Evolutionary conservation across 2,329 filamentous ascomycete species (phyloP).

Genomic region (Colletotrichum sp.): DNA sequence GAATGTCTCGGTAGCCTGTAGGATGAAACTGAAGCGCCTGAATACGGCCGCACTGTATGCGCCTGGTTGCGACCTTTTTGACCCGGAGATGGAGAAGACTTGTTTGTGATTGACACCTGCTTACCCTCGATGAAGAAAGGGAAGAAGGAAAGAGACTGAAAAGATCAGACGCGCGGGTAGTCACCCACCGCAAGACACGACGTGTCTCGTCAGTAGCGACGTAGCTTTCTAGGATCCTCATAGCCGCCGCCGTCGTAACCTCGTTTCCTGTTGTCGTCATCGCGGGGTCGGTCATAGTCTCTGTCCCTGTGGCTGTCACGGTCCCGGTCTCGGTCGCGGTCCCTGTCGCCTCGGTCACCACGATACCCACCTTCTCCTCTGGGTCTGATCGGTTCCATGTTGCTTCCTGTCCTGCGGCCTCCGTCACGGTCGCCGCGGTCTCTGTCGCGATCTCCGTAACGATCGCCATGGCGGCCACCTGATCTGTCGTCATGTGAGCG

Average conservation of each 20-base stretch:
- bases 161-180: constrained; percentile 4
- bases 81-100: background rate
- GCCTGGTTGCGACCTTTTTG: background rate
- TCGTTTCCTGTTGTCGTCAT: constrained; percentile 68
- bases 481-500: constrained; percentile 66
- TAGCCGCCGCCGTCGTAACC: constrained; percentile 79
- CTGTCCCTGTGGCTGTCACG: constrained; percentile 44
- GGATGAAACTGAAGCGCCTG: background rate
- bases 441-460: constrained; percentile 30
- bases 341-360: constrained; percentile 31
- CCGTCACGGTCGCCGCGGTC: constrained; percentile 29
- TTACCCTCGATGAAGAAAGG: constrained; percentile 41
- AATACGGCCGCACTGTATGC: background rate
- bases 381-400: constrained; percentile 82
- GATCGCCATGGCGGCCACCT: constrained; percentile 44
- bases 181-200: constrained; percentile 48
- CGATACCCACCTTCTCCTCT: constrained; percentile 62
- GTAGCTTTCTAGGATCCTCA: constrained; percentile 76
- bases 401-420: constrained; percentile 70
- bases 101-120: constrained; percentile 19
- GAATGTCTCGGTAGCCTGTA: background rate
- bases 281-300: constrained; percentile 60
- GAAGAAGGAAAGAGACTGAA: constrained; percentile 33
- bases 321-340: constrained; percentile 55
- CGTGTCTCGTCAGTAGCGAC: constrained; percentile 61